Evolutionary conservation across 2,329 filamentous ascomycete genomes (phyloP).

Genomic region (Sporothrix pallida): DNA sequence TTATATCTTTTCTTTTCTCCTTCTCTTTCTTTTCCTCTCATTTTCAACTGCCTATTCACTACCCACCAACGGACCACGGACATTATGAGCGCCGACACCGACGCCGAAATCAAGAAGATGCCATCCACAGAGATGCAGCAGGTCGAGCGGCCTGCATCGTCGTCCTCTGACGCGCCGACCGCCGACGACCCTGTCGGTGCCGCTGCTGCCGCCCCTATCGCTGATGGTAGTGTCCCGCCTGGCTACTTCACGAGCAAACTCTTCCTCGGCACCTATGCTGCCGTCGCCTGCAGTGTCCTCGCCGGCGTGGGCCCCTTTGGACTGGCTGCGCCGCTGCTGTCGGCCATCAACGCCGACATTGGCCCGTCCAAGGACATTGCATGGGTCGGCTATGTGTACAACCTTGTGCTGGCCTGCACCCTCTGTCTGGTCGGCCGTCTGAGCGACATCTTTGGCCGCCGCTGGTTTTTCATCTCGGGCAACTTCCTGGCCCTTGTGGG

Average conservation of each 20-base stretch:
- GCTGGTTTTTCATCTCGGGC: not conserved
- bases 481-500: not conserved
- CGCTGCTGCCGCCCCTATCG: not conserved
- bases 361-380: slow-evolving; percentile 1
- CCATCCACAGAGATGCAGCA: not conserved
- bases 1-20: not conserved
- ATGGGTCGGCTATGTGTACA: not conserved
- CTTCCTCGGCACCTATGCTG: not conserved
- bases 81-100: not conserved
- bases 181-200: not conserved
- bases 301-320: not conserved
- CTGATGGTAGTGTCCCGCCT: not conserved
- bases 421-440: not conserved
- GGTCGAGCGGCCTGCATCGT: not conserved
- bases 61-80: not conserved
- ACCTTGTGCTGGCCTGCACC: not conserved
- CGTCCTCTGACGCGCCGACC: not conserved
- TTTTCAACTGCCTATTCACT: too few species aligned
- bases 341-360: not conserved
- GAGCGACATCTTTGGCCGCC: not conserved
- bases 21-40: not conserved
- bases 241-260: not conserved
- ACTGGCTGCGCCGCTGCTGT: not conserved
- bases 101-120: not conserved
- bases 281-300: not conserved